Base-by-base conservation (phyloP, 805 yeast genomes). In the Teunomyces aglyptinius region DNA sequence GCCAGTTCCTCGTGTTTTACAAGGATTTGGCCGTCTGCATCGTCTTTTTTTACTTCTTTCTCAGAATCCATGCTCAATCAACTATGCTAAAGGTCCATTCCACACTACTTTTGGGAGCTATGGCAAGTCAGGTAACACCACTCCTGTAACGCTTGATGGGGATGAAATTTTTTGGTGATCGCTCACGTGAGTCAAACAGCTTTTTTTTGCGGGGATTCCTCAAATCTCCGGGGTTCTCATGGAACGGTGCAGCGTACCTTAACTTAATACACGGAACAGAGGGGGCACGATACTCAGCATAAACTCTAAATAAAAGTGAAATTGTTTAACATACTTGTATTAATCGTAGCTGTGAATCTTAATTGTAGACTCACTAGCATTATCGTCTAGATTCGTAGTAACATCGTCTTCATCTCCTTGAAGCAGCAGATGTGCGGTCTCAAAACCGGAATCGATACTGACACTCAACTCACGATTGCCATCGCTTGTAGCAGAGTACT, bases 371-470 rank as follows among this genome's bases (percentile, higher is more conserved):
- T 44, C 43, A 22, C 43, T 40, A 28, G 24, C 33, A 13, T 44
- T 44, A 13, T 20, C 28, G 27, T 36, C 27, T 12, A 22, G 5
- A 19, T 20, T n/a, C 28, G 39, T 36, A 4, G 15, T 22, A 6
- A 15, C 15, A 33, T 10, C 22, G 16, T 15, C 20, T 4, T 22
- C 27, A 6, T n/a, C 39, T 6, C 6, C 27, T 11, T 20, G 18
- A 6, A 20, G 39, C 15, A 19, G 27, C 11, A 22, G 24, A 11
- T 12, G 13, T 6, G 39, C 39, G 3, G 39, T 36, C n/a, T 36
- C 39, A 36, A 36, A 36, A 5, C 39, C 42, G 3, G 33, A 28
- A 45, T 58, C 63, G 13, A 57, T 53, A 31, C 61, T 58, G 29
- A 52, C 48, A 39, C 60, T 57, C 26, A 58, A 38, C 12, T 50